phyloP scores from a whole-genome alignment of 305 asterid species.

The Rubia peregrina region DNA sequence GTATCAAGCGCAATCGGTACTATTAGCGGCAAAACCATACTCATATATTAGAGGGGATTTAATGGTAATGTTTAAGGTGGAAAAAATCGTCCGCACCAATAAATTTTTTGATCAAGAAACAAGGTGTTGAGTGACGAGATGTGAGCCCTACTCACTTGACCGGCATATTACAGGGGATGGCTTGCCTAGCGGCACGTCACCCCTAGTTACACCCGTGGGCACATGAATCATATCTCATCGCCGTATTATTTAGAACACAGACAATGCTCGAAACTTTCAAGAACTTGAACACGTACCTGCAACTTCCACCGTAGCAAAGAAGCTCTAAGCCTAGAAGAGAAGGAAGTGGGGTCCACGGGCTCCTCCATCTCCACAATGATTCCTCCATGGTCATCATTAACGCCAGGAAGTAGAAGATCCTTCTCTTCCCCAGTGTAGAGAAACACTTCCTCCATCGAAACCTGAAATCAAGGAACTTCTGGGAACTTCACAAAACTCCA shows the following conservation, averaged over 20 bases:
- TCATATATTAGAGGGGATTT: no score
- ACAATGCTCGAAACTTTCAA: neutral
- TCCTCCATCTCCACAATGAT: constrained; percentile 52
- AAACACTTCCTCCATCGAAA: constrained; percentile 30
- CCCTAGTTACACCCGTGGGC: no score
- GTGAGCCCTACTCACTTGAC: neutral
- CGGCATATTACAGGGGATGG: neutral
- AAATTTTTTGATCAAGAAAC: no score
- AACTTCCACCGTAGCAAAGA: constrained; percentile 54
- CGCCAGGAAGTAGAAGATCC: constrained; percentile 37
- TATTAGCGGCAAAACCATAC: no score
- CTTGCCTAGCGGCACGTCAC: no score
- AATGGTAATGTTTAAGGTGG: no score
- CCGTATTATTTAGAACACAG: neutral
- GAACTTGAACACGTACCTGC: constrained; percentile 35
- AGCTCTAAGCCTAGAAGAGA: constrained; percentile 37
- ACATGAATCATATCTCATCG: neutral
- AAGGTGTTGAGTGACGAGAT: no score
- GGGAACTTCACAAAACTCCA: neutral
- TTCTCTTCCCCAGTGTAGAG: constrained; percentile 28
- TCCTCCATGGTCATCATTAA: constrained; percentile 60
- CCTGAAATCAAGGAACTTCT: neutral
- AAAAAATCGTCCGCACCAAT: no score
- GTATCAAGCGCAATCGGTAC: no score
- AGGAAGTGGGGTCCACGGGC: constrained; percentile 40